phyloP scores from a whole-genome alignment of 352 stramenopile species.

The Pythium dissotocum region DNA sequence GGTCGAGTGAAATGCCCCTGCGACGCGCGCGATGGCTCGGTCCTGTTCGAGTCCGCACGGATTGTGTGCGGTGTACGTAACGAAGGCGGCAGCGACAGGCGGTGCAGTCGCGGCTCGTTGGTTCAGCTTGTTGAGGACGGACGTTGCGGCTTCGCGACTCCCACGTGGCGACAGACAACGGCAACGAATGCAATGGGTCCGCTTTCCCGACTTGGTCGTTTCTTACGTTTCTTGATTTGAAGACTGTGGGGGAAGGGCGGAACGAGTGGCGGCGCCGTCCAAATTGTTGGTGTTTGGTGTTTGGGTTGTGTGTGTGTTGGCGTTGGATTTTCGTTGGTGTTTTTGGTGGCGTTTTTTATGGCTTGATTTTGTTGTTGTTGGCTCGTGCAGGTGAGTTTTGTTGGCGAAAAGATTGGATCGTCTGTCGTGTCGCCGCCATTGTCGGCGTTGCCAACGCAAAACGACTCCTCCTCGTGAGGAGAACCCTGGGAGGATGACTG shows the following conservation, averaged over 20 bases:
- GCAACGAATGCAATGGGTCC: not conserved
- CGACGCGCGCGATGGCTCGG: not conserved
- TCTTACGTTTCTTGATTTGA: not conserved
- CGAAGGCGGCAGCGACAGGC: not conserved
- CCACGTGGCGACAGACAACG: not conserved
- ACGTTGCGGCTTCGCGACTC: not conserved
- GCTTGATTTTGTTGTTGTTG: not conserved
- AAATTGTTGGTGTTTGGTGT: not conserved
- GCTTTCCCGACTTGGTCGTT: not conserved
- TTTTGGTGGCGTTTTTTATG: not conserved
- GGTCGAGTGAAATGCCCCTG: not conserved
- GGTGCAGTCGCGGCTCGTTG: not conserved
- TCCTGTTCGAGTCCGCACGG: not conserved
- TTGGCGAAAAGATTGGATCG: not conserved
- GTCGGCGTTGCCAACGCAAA: not conserved
- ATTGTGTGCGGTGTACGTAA: not conserved
- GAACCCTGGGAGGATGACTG: not conserved
- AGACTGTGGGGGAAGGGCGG: not conserved
- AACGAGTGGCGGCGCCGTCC: not conserved
- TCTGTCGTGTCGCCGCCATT: not conserved
- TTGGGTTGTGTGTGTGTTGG: not conserved
- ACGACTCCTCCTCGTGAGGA: not conserved
- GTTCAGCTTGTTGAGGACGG: not conserved
- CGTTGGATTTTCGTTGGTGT: slow-evolving; percentile 1
- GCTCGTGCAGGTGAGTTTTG: not conserved